Conservation (phyloP, 805 yeast genomes). For the Candida ulmi region DNA sequence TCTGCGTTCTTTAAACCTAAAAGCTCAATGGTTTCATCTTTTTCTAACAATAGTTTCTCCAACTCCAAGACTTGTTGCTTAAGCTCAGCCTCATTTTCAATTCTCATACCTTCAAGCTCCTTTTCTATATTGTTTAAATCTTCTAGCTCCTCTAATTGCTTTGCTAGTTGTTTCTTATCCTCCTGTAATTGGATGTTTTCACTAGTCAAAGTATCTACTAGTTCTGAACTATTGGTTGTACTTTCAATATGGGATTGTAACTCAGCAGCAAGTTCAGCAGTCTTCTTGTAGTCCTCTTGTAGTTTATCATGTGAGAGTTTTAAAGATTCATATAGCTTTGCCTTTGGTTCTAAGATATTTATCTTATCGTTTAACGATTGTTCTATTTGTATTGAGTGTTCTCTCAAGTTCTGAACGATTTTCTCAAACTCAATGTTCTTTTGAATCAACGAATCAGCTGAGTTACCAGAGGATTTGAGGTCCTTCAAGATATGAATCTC, state of each 20-base stretch:
- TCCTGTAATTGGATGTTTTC: constrained; percentile 30
- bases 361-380: neutral
- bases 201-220: constrained; percentile 30
- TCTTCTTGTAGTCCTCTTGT: constrained; percentile 5
- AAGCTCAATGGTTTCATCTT: constrained; percentile 6
- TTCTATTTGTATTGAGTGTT: neutral
- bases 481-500: constrained; percentile 17
- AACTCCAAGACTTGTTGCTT: constrained; percentile 29
- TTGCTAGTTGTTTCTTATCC: constrained; percentile 28
- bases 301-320: constrained; percentile 2
- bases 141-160: constrained; percentile 38
- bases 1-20: constrained; percentile 8
- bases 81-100: constrained; percentile 38
- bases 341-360: neutral
- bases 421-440: neutral
- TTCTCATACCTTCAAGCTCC: constrained; percentile 40
- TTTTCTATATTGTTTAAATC: constrained; percentile 45
- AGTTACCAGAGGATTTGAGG: neutral
- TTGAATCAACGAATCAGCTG: neutral
- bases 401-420: neutral
- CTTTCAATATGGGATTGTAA: constrained; percentile 25
- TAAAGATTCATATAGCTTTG: neutral
- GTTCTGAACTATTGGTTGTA: constrained; percentile 23
- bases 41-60: constrained; percentile 15
- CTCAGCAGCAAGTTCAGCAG: constrained; percentile 18